Percentiles rank a stretch among this genome's conserved stretches.
These are phyloP conservation scores for Erigeron philadelphicus DNA, from an alignment of 140 eudicot genomes.

Conservation along the genomic window DNA sequence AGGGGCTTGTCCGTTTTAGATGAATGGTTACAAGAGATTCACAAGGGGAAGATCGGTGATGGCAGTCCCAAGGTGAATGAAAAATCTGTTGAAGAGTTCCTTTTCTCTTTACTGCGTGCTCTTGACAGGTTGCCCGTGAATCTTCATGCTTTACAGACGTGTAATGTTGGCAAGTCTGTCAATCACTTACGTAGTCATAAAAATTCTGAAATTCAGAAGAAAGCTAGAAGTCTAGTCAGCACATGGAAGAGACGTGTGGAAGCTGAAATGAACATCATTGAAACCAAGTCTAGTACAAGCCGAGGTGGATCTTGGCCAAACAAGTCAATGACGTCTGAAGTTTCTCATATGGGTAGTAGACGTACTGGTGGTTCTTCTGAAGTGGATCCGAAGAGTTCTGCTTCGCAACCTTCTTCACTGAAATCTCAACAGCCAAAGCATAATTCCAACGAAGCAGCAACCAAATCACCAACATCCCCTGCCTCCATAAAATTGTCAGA, in stretches of 20 bases:
- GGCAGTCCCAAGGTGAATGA: slow-evolving; percentile 60
- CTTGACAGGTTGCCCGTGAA: slow-evolving; percentile 84
- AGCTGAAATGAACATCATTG: slow-evolving; percentile 80
- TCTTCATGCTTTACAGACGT: slow-evolving; percentile 80
- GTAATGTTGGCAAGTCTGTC: slow-evolving; percentile 88
- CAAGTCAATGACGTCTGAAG: slow-evolving; percentile 56
- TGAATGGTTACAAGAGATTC: slow-evolving; percentile 91
- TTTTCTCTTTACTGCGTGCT: slow-evolving; percentile 78
- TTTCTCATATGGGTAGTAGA: slow-evolving; percentile 51
- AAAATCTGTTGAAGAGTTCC: slow-evolving; percentile 76
- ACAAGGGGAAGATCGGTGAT: slow-evolving; percentile 70
- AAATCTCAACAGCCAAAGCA: slow-evolving; percentile 33
- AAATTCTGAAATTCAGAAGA: slow-evolving; percentile 76
- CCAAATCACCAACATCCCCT: slow-evolving; percentile 55
- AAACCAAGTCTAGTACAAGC: slow-evolving; percentile 54
- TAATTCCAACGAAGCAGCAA: slow-evolving; percentile 20
- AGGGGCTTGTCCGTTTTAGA: slow-evolving; percentile 70
- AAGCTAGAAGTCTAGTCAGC: slow-evolving; percentile 78
- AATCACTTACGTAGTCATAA: slow-evolving; percentile 74
- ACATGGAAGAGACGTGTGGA: slow-evolving; percentile 92
- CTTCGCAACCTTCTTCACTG: slow-evolving; percentile 32
- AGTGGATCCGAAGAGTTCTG: slow-evolving; percentile 19
- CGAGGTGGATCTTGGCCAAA: slow-evolving; percentile 56
- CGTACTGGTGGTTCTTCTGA: slow-evolving; percentile 33
- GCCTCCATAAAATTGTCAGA: slow-evolving; percentile 50